These are phyloP conservation scores for Exobasidium cylindrosporum DNA, from an alignment of 1,284 basidiomycete species.

Conservation along the genomic window DNA sequence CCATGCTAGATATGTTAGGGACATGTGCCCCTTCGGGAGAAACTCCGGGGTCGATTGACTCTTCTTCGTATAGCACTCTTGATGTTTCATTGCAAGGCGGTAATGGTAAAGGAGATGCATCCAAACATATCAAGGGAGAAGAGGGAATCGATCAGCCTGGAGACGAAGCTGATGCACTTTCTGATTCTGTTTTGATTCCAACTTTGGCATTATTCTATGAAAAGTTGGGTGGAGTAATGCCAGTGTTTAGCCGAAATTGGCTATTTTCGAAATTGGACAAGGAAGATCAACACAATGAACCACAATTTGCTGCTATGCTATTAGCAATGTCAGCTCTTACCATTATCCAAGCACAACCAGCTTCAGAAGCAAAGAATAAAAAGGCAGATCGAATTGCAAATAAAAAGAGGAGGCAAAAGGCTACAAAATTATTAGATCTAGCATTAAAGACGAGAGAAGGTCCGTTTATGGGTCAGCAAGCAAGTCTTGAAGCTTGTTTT, in stretches of 20 bases:
- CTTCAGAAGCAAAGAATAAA: slow-evolving; percentile 20
- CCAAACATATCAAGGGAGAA: not conserved
- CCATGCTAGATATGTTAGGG: slow-evolving; percentile 12
- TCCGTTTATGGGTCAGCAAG: slow-evolving; percentile 33
- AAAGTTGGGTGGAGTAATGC: slow-evolving; percentile 50
- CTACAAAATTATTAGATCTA: slow-evolving; percentile 24
- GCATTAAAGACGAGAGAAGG: slow-evolving; percentile 31
- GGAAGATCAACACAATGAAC: slow-evolving; percentile 41
- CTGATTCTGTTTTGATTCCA: slow-evolving; percentile 39
- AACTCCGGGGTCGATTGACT: slow-evolving; percentile 15
- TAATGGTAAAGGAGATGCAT: slow-evolving; percentile 13
- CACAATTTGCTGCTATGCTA: slow-evolving; percentile 47
- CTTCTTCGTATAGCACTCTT: slow-evolving; percentile 19
- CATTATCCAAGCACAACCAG: slow-evolving; percentile 27
- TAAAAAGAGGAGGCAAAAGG: slow-evolving; percentile 7
- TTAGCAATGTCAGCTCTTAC: slow-evolving; percentile 46
- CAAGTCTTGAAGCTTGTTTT: slow-evolving; percentile 34
- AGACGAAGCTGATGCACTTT: slow-evolving; percentile 33
- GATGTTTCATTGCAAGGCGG: slow-evolving; percentile 15
- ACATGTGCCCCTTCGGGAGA: slow-evolving; percentile 1
- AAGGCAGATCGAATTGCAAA: slow-evolving; percentile 22
- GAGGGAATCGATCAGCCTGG: slow-evolving; percentile 21
- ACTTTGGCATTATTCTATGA: slow-evolving; percentile 51
- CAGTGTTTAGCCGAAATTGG: slow-evolving; percentile 47
- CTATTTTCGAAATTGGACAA: slow-evolving; percentile 41